phyloP scores from a whole-genome alignment of 306 rosid genomes.

The Amphicarpaea edgeworthii region DNA sequence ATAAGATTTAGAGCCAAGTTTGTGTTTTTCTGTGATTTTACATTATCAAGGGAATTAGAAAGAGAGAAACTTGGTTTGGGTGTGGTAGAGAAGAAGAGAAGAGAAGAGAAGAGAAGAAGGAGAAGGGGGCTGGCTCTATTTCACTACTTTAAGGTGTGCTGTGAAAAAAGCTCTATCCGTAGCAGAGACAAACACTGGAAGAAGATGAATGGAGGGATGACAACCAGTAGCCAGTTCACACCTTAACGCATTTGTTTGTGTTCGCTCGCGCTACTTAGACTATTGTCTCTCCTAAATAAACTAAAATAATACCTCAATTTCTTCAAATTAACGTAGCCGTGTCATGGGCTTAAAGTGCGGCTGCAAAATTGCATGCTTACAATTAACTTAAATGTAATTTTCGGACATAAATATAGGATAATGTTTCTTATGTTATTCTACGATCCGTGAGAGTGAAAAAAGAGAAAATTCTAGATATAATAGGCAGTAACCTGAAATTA shows the following conservation, averaged over 20 bases:
- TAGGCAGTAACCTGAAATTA: no score
- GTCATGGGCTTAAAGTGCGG: no score
- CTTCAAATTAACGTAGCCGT: background rate
- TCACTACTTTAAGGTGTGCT: conserved; percentile 18
- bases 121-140: background rate
- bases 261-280: conserved; percentile 45
- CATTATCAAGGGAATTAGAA: conserved; percentile 55
- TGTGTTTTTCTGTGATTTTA: conserved; percentile 40
- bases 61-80: conserved; percentile 9
- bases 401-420: background rate
- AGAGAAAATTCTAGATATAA: no score
- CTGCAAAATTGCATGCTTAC: no score
- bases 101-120: background rate
- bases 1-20: conserved; percentile 40
- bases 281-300: conserved; percentile 6
- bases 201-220: conserved; percentile 39
- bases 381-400: background rate
- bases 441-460: no score
- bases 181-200: background rate
- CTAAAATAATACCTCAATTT: background rate
- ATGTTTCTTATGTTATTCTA: no score
- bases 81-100: background rate
- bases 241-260: conserved; percentile 4
- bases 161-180: conserved; percentile 33
- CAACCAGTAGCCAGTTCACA: conserved; percentile 74